Percentiles rank a stretch among this genome's conserved stretches.
Evolutionary conservation across 2,329 filamentous ascomycete species (phyloP).

Genomic region (Calonectria pauciramosa): DNA sequence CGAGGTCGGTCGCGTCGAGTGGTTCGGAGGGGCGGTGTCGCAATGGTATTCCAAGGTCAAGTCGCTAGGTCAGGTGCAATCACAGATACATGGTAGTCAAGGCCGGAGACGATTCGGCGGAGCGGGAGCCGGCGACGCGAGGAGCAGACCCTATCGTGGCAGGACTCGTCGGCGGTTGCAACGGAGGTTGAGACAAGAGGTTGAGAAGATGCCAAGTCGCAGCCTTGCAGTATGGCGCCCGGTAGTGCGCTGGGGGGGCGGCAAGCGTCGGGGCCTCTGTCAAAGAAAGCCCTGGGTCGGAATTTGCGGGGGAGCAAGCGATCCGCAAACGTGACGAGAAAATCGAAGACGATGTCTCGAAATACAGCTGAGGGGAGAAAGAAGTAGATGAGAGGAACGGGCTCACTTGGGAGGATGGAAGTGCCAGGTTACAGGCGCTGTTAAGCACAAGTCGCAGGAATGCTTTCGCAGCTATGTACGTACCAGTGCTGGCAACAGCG

Average conservation of each 20-base stretch:
- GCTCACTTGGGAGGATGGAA: constrained; percentile 33
- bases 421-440: constrained; percentile 15
- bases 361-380: constrained; percentile 29
- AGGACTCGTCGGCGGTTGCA: constrained; percentile 24
- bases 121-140: constrained; percentile 19
- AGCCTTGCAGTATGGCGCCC: constrained; percentile 22
- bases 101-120: constrained; percentile 11
- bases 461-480: constrained; percentile 6
- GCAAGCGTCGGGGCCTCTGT: constrained; percentile 54
- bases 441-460: background rate
- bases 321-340: constrained; percentile 20
- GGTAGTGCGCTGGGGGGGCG: constrained; percentile 17
- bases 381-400: constrained; percentile 8
- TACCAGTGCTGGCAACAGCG: constrained; percentile 2
- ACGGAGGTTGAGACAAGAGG: constrained; percentile 28
- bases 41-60: constrained; percentile 10
- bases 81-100: constrained; percentile 38
- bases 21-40: constrained; percentile 24
- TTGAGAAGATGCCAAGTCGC: constrained; percentile 9
- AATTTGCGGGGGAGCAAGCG: constrained; percentile 14
- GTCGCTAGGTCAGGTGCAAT: constrained; percentile 26
- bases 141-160: constrained; percentile 26
- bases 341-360: constrained; percentile 30
- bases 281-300: constrained; percentile 50
- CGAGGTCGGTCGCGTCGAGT: constrained; percentile 18